Evolutionary conservation across 1,284 basidiomycete genomes (phyloP).

Genomic region (Tilletia caries): DNA sequence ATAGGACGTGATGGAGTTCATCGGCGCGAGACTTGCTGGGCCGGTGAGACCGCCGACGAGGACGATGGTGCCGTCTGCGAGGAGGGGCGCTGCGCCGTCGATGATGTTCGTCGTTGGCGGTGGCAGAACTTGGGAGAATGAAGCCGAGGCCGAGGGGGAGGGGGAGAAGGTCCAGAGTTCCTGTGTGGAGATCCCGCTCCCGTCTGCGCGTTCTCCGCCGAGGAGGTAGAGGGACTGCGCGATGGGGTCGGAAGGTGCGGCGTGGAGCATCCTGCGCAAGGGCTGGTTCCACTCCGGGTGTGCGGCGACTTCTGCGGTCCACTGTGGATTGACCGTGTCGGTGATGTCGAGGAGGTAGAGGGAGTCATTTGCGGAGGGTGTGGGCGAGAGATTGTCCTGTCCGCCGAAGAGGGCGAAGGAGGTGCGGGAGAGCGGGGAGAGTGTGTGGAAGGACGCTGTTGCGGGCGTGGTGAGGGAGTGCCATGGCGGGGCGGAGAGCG

Average conservation of each 20-base stretch:
- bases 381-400: slow-evolving; percentile 24
- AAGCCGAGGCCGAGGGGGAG: slow-evolving; percentile 14
- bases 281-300: slow-evolving; percentile 33
- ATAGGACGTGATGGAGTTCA: slow-evolving; percentile 31
- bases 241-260: slow-evolving; percentile 29
- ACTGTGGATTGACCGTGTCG: slow-evolving; percentile 12
- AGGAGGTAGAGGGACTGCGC: slow-evolving; percentile 34
- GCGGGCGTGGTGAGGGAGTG: slow-evolving; percentile 15
- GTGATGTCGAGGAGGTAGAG: slow-evolving; percentile 32
- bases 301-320: slow-evolving; percentile 2
- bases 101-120: slow-evolving; percentile 26
- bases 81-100: slow-evolving; percentile 36
- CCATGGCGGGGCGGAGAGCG: slow-evolving; percentile 34
- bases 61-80: slow-evolving; percentile 42
- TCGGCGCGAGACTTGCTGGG: slow-evolving; percentile 28
- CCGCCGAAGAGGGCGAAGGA: slow-evolving; percentile 43
- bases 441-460: slow-evolving; percentile 32
- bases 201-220: slow-evolving; percentile 43
- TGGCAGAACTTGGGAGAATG: slow-evolving; percentile 20
- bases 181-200: slow-evolving; percentile 30
- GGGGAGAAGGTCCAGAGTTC: slow-evolving; percentile 31
- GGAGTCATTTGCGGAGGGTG: slow-evolving; percentile 39
- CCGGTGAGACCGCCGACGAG: slow-evolving; percentile 37
- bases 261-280: slow-evolving; percentile 39
- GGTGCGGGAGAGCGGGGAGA: slow-evolving; percentile 33